These are phyloP conservation scores for Oryza nivara DNA, from an alignment of 176 grass and related monocot species.

Conservation along the genomic window DNA sequence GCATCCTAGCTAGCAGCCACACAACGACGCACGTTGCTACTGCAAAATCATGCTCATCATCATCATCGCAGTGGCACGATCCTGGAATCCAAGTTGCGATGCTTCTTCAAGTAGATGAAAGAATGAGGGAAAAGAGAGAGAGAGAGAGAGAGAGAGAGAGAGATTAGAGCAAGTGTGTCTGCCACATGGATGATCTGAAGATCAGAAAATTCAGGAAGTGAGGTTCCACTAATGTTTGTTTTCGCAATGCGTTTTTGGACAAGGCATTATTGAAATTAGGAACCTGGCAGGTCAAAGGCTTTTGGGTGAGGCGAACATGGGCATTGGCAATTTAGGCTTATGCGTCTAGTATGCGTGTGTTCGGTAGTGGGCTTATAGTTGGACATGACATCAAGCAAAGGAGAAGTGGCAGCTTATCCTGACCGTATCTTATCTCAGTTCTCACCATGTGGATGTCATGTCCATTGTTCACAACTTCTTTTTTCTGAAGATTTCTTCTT, in stretches of 20 bases:
- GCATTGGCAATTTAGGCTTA: not conserved
- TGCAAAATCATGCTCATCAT: constrained; percentile 27
- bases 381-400: not conserved
- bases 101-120: not conserved
- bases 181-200: not conserved
- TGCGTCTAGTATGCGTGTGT: not conserved
- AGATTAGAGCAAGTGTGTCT: not conserved
- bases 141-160: not conserved
- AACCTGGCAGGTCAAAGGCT: not conserved
- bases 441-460: not conserved
- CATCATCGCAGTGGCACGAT: not conserved
- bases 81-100: constrained; percentile 14
- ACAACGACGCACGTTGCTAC: not conserved
- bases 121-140: not conserved
- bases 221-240: not conserved
- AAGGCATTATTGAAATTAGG: not conserved
- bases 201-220: not conserved
- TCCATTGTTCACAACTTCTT: not conserved
- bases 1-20: not conserved
- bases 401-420: too few species aligned
- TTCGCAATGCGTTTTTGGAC: not conserved
- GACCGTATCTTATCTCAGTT: not conserved
- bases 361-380: not conserved
- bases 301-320: not conserved
- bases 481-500: too few species aligned